A percentile compares a stretch with the other conserved stretches of the same genome.
Conservation (phyloP, 352 stramenopile species). For the Thraustochytrium striatum region DNA sequence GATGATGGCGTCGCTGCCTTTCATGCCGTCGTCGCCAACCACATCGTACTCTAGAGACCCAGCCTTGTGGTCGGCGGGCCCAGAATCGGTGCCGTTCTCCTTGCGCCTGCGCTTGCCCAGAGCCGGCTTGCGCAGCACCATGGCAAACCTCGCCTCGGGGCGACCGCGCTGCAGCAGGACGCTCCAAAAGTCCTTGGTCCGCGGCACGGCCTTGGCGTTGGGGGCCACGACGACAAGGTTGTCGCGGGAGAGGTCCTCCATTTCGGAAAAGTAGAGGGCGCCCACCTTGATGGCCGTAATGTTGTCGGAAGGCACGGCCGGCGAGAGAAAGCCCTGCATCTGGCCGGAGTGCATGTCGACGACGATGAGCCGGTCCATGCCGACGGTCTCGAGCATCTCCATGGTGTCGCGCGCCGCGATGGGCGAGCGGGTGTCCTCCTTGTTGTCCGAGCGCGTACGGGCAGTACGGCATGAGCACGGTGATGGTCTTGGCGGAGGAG, state of each 20-base stretch:
- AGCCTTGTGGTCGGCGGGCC: slow-evolving; percentile 66
- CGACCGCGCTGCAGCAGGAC: slow-evolving; percentile 16
- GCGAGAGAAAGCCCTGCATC: slow-evolving; percentile 76
- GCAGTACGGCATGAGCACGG: slow-evolving; percentile 80
- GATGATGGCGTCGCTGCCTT: slow-evolving; percentile 97
- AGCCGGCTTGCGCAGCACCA: slow-evolving; percentile 58
- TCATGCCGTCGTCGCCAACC: slow-evolving; percentile 80
- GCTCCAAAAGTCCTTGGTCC: slow-evolving; percentile 63
- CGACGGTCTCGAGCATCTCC: slow-evolving; percentile 80
- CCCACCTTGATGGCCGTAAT: slow-evolving; percentile 82
- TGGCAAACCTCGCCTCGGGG: slow-evolving; percentile 35
- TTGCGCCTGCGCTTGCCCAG: slow-evolving; percentile 63
- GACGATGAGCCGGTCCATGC: slow-evolving; percentile 78
- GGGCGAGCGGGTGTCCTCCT: neutral
- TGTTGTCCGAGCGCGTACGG: slow-evolving; percentile 53
- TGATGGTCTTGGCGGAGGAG: slow-evolving; percentile 86
- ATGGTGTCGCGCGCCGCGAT: slow-evolving; percentile 74
- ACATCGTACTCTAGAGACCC: slow-evolving; percentile 97
- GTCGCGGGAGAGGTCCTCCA: slow-evolving; percentile 60
- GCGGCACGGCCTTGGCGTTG: slow-evolving; percentile 50
- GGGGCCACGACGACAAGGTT: slow-evolving; percentile 52
- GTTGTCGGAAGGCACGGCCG: slow-evolving; percentile 78
- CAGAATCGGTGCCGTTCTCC: neutral
- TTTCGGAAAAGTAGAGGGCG: slow-evolving; percentile 78
- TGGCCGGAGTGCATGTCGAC: slow-evolving; percentile 77